These are phyloP conservation scores for Haplosporangium sp. DNA, from an alignment of 371 early-diverging fungal species.

Conservation along the genomic window DNA sequence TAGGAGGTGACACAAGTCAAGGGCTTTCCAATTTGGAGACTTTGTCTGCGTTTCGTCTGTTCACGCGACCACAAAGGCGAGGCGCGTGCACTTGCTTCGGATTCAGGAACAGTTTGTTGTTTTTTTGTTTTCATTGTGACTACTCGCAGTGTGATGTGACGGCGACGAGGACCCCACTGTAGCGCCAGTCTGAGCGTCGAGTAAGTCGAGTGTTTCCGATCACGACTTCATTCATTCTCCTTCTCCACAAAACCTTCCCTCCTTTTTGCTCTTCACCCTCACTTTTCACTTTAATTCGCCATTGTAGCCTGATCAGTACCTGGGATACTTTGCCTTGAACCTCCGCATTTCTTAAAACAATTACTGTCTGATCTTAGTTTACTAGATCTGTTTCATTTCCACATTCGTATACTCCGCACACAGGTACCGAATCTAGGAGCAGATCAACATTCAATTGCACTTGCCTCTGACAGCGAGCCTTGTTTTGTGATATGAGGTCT, in stretches of 20 bases:
- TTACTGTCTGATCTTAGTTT: constrained; percentile 9
- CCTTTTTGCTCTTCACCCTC: not conserved
- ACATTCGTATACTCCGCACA: not conserved
- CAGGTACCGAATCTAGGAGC: constrained; percentile 19
- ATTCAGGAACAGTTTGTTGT: constrained; percentile 2
- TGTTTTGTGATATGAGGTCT: not conserved
- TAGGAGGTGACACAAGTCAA: too few relatives aligned
- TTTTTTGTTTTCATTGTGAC: not conserved
- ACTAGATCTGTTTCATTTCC: constrained; percentile 7
- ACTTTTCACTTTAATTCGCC: not conserved
- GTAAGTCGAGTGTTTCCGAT: constrained; percentile 21
- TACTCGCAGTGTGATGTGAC: not conserved
- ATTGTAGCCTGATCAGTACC: constrained; percentile 16
- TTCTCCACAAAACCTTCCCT: constrained; percentile 10
- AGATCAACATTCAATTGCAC: constrained; percentile 3
- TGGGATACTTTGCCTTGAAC: constrained; percentile 14
- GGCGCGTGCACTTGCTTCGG: constrained; percentile 1
- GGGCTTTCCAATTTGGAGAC: too few relatives aligned
- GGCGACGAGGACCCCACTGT: not conserved
- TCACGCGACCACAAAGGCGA: not conserved
- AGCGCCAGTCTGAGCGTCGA: not conserved
- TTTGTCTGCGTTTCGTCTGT: not conserved
- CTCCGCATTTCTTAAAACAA: constrained; percentile 1
- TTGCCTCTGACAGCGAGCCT: not conserved
- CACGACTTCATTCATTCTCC: constrained; percentile 11